Conservation (phyloP, 2,329 filamentous ascomycete genomes). For the Alternaria angustiovoidea region DNA sequence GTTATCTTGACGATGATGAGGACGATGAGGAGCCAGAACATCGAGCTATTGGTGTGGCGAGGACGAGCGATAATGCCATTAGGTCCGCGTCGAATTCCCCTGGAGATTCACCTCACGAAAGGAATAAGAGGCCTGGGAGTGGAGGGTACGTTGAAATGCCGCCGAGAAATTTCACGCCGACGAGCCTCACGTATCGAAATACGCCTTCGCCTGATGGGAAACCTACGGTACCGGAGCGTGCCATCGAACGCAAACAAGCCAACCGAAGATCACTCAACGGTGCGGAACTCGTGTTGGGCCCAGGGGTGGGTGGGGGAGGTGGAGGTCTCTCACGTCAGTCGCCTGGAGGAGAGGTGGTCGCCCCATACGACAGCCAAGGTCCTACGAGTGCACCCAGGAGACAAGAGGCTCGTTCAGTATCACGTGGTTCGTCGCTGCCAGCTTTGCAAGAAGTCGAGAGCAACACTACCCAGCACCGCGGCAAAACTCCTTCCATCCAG, state of each 20-base stretch:
- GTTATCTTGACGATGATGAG: slow-evolving; percentile 39
- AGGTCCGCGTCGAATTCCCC: slow-evolving; percentile 39
- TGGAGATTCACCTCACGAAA: slow-evolving; percentile 22
- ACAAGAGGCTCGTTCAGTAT: slow-evolving; percentile 31
- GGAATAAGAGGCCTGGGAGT: slow-evolving; percentile 28
- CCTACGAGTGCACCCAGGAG: slow-evolving; percentile 26
- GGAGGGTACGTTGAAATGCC: slow-evolving; percentile 40
- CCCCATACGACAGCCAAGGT: slow-evolving; percentile 10
- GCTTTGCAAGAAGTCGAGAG: slow-evolving; percentile 43
- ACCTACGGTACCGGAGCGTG: slow-evolving; percentile 29
- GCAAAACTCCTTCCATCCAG: slow-evolving; percentile 17
- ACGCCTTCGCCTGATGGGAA: slow-evolving; percentile 40
- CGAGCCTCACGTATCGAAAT: slow-evolving; percentile 30
- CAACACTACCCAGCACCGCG: slow-evolving; percentile 8
- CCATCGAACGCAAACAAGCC: slow-evolving; percentile 30
- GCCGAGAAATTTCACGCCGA: slow-evolving; percentile 35
- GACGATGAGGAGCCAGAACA: slow-evolving; percentile 38
- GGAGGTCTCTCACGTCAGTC: too few relatives aligned
- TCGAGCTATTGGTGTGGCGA: slow-evolving; percentile 54
- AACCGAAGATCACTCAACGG: slow-evolving; percentile 22
- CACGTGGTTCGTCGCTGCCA: slow-evolving; percentile 36
- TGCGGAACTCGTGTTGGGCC: neutral
- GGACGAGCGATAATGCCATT: slow-evolving; percentile 52
- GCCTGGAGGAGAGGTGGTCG: slow-evolving; percentile 1
- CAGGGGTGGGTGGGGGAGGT: too few relatives aligned